phyloP scores from a whole-genome alignment of 2,329 filamentous ascomycete species.

The Blumeria graminis region DNA sequence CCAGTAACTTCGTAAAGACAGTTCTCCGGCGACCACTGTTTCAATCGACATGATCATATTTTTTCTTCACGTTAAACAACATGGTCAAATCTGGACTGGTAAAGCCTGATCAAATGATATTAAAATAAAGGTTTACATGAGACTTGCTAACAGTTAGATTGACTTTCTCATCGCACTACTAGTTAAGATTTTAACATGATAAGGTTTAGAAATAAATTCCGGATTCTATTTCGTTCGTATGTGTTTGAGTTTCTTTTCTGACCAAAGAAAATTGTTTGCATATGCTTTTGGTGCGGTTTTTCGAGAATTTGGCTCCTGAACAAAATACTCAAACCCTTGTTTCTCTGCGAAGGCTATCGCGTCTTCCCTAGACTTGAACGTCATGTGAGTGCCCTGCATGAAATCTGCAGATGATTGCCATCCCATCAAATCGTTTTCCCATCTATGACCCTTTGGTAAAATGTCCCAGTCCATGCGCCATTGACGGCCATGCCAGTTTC shows the following conservation, averaged over 20 bases:
- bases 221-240: conserved; percentile 48
- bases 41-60: too few relatives aligned
- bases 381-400: conserved; percentile 82
- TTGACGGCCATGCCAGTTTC: conserved; percentile 56
- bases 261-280: conserved; percentile 86
- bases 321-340: conserved; percentile 97
- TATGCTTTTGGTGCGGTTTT: conserved; percentile 80
- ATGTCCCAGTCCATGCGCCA: conserved; percentile 99
- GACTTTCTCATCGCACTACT: too few relatives aligned
- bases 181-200: too few relatives aligned
- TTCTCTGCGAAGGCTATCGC: conserved; percentile 91
- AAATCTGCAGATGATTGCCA: conserved; percentile 91
- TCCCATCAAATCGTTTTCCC: conserved; percentile 96
- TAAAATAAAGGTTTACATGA: too few relatives aligned
- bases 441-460: conserved; percentile 72
- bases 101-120: too few relatives aligned
- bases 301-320: conserved; percentile 84
- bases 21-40: too few relatives aligned
- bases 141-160: too few relatives aligned
- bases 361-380: conserved; percentile 83
- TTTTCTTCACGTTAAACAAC: too few relatives aligned
- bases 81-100: too few relatives aligned
- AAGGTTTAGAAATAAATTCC: too few relatives aligned
- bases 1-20: too few relatives aligned
- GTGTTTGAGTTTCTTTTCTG: conserved; percentile 65